Percentiles rank a stretch among this genome's conserved stretches.
Evolutionary conservation across 345 rosid species (phyloP).

Genomic region (Hibiscus syriacus): DNA sequence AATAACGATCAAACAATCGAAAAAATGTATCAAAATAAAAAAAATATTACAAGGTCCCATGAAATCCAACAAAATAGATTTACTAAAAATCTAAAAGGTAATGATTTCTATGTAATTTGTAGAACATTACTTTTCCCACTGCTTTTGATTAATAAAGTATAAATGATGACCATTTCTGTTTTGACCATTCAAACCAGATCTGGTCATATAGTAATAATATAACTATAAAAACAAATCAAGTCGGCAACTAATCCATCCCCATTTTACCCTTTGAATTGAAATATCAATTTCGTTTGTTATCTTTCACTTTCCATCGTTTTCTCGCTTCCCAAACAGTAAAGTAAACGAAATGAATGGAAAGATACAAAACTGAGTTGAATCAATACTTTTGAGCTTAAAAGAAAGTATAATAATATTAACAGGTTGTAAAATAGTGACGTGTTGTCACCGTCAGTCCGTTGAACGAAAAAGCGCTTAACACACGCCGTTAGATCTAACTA

Average conservation of each 20-base stretch:
- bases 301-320: neutral
- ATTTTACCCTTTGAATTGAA: neutral
- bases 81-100: too few species aligned
- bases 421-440: neutral
- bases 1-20: too few species aligned
- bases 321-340: neutral
- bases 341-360: neutral
- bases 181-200: constrained; percentile 9
- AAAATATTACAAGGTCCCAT: too few species aligned
- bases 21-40: too few species aligned
- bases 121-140: too few species aligned
- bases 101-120: too few species aligned
- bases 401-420: constrained; percentile 8
- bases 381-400: neutral
- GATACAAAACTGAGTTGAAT: neutral
- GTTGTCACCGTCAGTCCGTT: neutral
- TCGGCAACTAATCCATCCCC: neutral
- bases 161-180: neutral
- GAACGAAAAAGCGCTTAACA: too few species aligned
- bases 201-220: neutral
- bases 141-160: neutral
- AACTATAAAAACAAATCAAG: neutral
- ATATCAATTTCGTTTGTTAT: neutral
- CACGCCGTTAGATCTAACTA: constrained; percentile 21
- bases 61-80: too few species aligned